Evolutionary conservation across 192 early-diverging fungal genomes (phyloP).

Genomic region (Backusella sp.): DNA sequence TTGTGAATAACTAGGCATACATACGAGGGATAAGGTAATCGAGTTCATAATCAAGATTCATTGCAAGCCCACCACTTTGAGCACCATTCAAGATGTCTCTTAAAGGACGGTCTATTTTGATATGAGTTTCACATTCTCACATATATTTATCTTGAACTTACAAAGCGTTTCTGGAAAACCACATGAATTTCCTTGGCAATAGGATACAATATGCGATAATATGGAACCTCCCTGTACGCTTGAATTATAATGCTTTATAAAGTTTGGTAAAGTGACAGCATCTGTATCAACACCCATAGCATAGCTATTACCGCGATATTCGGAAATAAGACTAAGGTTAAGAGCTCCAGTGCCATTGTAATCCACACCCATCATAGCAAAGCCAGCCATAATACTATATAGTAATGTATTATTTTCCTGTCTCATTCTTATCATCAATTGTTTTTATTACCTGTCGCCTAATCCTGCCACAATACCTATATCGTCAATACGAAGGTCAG

Average conservation of each 20-base stretch:
- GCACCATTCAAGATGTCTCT: constrained; percentile 48
- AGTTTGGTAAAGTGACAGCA: constrained; percentile 44
- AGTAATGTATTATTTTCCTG: background rate
- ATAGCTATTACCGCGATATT: constrained; percentile 53
- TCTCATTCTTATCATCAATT: background rate
- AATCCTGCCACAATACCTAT: constrained; percentile 52
- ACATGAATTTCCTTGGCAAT: constrained; percentile 2
- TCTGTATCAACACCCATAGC: constrained; percentile 49
- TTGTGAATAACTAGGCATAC: background rate
- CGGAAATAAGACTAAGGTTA: constrained; percentile 31
- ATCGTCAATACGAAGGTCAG: constrained; percentile 56
- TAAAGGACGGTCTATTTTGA: constrained; percentile 11
- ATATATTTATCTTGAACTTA: background rate
- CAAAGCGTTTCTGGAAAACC: background rate
- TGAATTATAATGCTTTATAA: constrained; percentile 42
- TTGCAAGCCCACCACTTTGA: constrained; percentile 46
- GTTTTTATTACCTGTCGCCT: constrained; percentile 40
- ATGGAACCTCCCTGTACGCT: constrained; percentile 37
- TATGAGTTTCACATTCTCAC: no score
- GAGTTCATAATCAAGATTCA: constrained; percentile 46
- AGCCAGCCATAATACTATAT: constrained; percentile 53
- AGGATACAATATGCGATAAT: constrained; percentile 40
- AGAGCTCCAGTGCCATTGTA: constrained; percentile 20
- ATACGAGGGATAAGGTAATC: constrained; percentile 38
- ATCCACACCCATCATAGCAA: constrained; percentile 41